Conservation (phyloP, 1,284 basidiomycete genomes). For the Sanghuangporus baumii region DNA sequence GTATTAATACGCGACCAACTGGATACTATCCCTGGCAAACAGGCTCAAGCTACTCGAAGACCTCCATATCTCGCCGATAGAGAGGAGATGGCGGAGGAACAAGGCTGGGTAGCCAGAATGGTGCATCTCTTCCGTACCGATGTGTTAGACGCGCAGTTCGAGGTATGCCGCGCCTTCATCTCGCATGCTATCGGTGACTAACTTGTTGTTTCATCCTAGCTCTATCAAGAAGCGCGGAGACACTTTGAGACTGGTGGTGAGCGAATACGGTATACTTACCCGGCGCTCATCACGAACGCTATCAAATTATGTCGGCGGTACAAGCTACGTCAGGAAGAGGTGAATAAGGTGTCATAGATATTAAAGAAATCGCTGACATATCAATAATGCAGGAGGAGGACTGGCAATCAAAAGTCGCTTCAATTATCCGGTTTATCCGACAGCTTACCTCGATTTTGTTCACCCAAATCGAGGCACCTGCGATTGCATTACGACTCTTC, state of each 20-base stretch:
- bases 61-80: conserved; percentile 54
- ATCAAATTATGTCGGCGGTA: conserved; percentile 89
- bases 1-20: conserved; percentile 88
- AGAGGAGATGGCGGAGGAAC: conserved; percentile 92
- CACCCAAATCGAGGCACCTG: conserved; percentile 85
- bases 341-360: conserved; percentile 24
- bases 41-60: conserved; percentile 38
- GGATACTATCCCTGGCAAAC: conserved; percentile 43
- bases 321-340: conserved; percentile 67
- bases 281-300: conserved; percentile 84
- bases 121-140: conserved; percentile 89
- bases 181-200: not conserved
- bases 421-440: conserved; percentile 87
- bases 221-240: conserved; percentile 82
- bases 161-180: conserved; percentile 44
- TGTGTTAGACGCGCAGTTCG: conserved; percentile 78
- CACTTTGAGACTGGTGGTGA: conserved; percentile 90
- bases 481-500: conserved; percentile 86
- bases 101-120: conserved; percentile 96
- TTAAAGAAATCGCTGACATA: not conserved
- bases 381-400: conserved; percentile 57
- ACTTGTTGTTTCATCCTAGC: conserved; percentile 34
- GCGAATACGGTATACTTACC: conserved; percentile 91
- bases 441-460: conserved; percentile 88
- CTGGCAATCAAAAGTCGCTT: conserved; percentile 76